These are phyloP conservation scores for Yamadazyma kanchanaburiensis DNA, from an alignment of 1,139 yeast genomes.

Conservation along the genomic window DNA sequence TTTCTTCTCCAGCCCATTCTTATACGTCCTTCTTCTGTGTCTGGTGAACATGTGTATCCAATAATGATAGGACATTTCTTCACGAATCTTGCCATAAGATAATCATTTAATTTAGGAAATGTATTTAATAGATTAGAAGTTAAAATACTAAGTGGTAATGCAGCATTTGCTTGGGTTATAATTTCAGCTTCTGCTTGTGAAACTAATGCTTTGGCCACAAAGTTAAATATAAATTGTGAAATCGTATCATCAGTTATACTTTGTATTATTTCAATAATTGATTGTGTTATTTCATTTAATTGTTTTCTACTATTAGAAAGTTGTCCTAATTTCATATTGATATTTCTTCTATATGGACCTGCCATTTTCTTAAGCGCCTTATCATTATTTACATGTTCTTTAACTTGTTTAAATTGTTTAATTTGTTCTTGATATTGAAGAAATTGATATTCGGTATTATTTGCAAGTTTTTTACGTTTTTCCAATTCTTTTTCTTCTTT, in stretches of 20 bases:
- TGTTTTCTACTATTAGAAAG: slow-evolving; percentile 70
- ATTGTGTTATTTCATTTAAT: slow-evolving; percentile 47
- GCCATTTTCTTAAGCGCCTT: slow-evolving; percentile 41
- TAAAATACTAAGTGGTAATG: slow-evolving; percentile 74
- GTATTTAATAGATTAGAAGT: slow-evolving; percentile 51
- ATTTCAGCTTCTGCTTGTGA: slow-evolving; percentile 94
- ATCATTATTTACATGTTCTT: slow-evolving; percentile 41
- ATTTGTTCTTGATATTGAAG: slow-evolving; percentile 54
- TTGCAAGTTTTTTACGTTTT: slow-evolving; percentile 12
- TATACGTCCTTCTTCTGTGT: slow-evolving; percentile 77
- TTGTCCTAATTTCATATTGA: slow-evolving; percentile 91
- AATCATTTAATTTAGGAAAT: slow-evolving; percentile 66
- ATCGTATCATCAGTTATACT: slow-evolving; percentile 38
- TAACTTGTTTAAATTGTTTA: slow-evolving; percentile 57
- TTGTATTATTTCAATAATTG: slow-evolving; percentile 45
- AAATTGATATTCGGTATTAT: slow-evolving; percentile 38
- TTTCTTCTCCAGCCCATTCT: slow-evolving; percentile 86
- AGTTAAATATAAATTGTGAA: slow-evolving; percentile 72
- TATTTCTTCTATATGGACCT: slow-evolving; percentile 55
- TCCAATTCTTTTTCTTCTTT: slow-evolving; percentile 12
- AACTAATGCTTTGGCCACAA: slow-evolving; percentile 78
- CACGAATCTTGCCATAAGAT: slow-evolving; percentile 73
- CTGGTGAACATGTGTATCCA: slow-evolving; percentile 72
- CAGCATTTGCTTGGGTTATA: slow-evolving; percentile 71
- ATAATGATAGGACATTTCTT: slow-evolving; percentile 89